Base-by-base conservation (phyloP, 805 yeast species). In the Ascoidea asiatica region DNA sequence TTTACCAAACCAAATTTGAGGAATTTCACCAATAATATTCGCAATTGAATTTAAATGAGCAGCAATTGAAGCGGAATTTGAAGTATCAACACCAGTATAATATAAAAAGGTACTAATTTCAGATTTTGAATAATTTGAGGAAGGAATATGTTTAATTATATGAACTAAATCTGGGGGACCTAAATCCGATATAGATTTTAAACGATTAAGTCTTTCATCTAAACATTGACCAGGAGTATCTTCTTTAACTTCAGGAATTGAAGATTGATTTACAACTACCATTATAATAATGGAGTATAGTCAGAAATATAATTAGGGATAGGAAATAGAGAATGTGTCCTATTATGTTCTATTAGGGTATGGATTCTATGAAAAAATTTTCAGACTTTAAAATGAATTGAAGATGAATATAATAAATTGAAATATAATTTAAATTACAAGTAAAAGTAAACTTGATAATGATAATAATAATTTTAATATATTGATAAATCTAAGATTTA, bases 1-100 rank as follows among this genome's bases (percentile, higher is more conserved):
- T 56, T 79, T 85, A 13, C 89, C 88, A 63, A 82, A 84, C 95
- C 95, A 84, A 40, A 73, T 64, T 58, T 84, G 95, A 5, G 78
- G 76, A 29, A 73, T 64, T 47, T 73, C 76, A 21, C 72, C 60
- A 23, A 84, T 77, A 36, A 79, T 65, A 44, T 74, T 82, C 33
- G 87, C 80, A 50, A 84, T 58, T 5, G 76, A 72, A 56, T 81
- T 83, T 46, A 83, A 62, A 46, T 78, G 77, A 1, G 88, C 88
- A 8, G 90, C 89, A 44, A 84, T 77, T 1, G 88, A 73, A 1
- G 92, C 84, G 15, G 86, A 74, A 53, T 77, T 80, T 20, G 86
- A 77, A 18, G 83, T 79, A 55, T 84, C 90, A 2, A 79, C 70
- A 5, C 95, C 95, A 0, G 85, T 73, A 52, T 75, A 78, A 59